A percentile compares a stretch with the other conserved stretches of the same genome.
phyloP scores from a whole-genome alignment of 1,284 basidiomycete species.

The Anthracocystis panici-leucophaei region DNA sequence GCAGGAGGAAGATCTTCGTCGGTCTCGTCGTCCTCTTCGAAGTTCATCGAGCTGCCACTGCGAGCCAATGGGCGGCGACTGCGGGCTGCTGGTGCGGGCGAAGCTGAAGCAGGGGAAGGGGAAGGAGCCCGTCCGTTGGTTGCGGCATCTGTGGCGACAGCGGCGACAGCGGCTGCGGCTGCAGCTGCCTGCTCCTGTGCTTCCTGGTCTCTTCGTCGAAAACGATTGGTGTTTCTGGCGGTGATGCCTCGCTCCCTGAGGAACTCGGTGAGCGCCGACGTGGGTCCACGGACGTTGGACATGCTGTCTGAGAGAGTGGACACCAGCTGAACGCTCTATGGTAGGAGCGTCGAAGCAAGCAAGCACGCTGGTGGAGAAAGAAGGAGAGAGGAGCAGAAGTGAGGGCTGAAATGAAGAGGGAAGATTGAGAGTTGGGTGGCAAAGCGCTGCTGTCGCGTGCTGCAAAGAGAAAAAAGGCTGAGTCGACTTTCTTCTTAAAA shows the following conservation, averaged over 20 bases:
- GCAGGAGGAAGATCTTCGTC: conserved; percentile 74
- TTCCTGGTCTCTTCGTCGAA: conserved; percentile 53
- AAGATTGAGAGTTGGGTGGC: conserved; percentile 13
- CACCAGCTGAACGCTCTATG: too few relatives aligned
- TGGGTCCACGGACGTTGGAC: conserved; percentile 80
- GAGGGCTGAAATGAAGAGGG: not conserved
- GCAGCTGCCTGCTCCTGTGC: conserved; percentile 70
- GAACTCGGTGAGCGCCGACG: conserved; percentile 91
- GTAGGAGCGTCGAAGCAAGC: not conserved
- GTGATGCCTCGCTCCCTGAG: conserved; percentile 85
- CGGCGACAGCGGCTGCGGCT: conserved; percentile 69
- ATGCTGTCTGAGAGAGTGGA: conserved; percentile 4
- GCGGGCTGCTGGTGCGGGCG: conserved; percentile 13
- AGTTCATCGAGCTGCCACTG: conserved; percentile 69
- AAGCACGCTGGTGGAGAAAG: not conserved
- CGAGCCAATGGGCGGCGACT: conserved; percentile 27
- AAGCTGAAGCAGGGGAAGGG: conserved; percentile 12
- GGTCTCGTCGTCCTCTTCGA: conserved; percentile 75
- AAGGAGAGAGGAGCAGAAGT: not conserved
- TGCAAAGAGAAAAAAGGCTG: conserved; percentile 17
- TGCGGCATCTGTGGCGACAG: conserved; percentile 8
- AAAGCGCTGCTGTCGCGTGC: conserved; percentile 12
- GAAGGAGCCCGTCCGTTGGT: conserved; percentile 39
- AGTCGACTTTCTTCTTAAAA: conserved; percentile 24
- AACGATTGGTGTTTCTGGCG: conserved; percentile 75